phyloP scores from a whole-genome alignment of 2,329 filamentous ascomycete genomes.

The Thelonectria olida region DNA sequence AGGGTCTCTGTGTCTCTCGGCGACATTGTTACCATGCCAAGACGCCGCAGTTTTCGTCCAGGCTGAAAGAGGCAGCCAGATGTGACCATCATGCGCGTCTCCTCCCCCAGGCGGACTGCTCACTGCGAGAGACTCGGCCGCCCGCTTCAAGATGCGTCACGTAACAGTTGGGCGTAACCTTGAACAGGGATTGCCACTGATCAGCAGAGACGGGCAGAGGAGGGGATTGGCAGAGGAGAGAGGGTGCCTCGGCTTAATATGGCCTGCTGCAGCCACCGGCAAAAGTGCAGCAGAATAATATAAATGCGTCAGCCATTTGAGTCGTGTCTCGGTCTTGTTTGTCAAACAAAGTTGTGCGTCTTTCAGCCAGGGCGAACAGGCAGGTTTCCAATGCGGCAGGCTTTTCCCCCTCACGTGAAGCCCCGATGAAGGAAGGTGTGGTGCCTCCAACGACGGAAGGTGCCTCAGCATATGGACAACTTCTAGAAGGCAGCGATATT shows the following conservation, averaged over 20 bases:
- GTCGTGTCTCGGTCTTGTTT: neutral
- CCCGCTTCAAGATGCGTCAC: conserved; percentile 31
- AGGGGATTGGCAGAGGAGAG: too few relatives aligned
- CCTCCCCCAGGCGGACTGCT: conserved; percentile 23
- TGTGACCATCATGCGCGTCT: conserved; percentile 5
- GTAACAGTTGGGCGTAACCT: conserved; percentile 28
- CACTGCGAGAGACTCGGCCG: conserved; percentile 1
- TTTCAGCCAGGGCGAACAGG: neutral
- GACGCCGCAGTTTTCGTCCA: conserved; percentile 21
- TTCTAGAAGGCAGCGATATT: neutral
- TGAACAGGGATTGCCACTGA: neutral
- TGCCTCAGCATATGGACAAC: too few relatives aligned
- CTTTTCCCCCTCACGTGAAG: too few relatives aligned
- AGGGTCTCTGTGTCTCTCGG: too few relatives aligned
- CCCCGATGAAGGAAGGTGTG: too few relatives aligned
- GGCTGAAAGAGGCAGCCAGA: conserved; percentile 33
- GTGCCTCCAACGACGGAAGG: too few relatives aligned
- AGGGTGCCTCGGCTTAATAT: neutral
- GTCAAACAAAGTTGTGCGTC: neutral
- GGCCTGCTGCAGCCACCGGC: neutral
- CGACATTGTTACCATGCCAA: conserved; percentile 6
- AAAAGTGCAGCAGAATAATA: neutral
- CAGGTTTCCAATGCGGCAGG: too few relatives aligned
- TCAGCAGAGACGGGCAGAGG: too few relatives aligned
- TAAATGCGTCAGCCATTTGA: neutral